phyloP scores from a whole-genome alignment of 2,329 filamentous ascomycete species.

The Pseudogymnoascus sp. region DNA sequence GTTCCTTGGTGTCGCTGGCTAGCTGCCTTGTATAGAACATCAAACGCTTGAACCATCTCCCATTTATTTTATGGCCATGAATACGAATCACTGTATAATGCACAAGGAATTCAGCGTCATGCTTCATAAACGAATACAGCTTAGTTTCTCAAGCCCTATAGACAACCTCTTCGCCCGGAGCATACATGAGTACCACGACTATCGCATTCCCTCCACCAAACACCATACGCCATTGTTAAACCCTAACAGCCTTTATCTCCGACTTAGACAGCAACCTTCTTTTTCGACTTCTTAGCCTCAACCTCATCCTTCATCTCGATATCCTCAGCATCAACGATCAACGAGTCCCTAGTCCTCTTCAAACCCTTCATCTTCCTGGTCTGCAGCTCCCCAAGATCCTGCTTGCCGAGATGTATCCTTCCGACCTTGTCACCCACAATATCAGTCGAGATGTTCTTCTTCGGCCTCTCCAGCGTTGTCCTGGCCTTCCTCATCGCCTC shows the following conservation, averaged over 20 bases:
- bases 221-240: constrained; percentile 10
- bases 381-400: constrained; percentile 81
- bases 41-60: neutral
- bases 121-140: constrained; percentile 7
- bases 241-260: neutral
- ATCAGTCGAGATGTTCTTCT: constrained; percentile 95
- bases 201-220: constrained; percentile 10
- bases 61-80: neutral
- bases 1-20: neutral
- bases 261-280: constrained; percentile 6
- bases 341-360: constrained; percentile 67
- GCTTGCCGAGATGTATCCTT: constrained; percentile 81
- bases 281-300: constrained; percentile 23
- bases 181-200: constrained; percentile 7
- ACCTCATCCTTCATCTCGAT: constrained; percentile 32
- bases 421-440: constrained; percentile 94
- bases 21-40: neutral
- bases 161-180: constrained; percentile 5
- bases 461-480: constrained; percentile 65
- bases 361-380: constrained; percentile 99
- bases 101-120: neutral
- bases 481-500: constrained; percentile 83
- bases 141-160: constrained; percentile 8
- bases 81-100: neutral
- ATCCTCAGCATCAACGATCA: constrained; percentile 42